Evolutionary conservation across 1,139 yeast genomes (phyloP), one percentile per base, ranked within the genome.

Genomic region (Suhomyces yuchorum): DNA sequence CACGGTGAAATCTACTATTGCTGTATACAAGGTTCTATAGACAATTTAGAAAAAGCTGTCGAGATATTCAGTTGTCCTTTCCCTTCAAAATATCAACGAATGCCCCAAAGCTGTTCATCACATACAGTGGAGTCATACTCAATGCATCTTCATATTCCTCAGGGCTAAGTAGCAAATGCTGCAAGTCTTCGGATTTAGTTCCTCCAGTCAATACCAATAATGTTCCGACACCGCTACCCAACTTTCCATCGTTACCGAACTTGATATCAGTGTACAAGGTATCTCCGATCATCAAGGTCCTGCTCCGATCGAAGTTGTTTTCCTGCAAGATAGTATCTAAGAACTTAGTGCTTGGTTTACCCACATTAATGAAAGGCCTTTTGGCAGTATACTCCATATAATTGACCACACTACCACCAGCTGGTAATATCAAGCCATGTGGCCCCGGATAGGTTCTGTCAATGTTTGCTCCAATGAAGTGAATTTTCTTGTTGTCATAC

Each of bases 351-450:
- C 74, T 67, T 11, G 78, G 78, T 54, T 73, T 73, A 4, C 78
- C 78, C 5, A 71, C 75, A 48, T 69, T 63, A 22, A 70, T 58
- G 44, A 63, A 70, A 1, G 66, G 65, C 36, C 77, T 50, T 34
- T 62, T 50, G 12, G 75, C 56, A 8, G 76, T 71, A 49, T 66
- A 69, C 45, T 63, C 61, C 75, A 73, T 70, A 54, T 55, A 66
- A 47, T 66, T 62, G n/a, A 73, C 77, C 44, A 72, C 67, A 49
- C 75, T 67, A 3, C 77, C 78, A 1, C 77, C 77, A 4, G 77
- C 77, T 7, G 77, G 77, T 41, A 73, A 57, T 1, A 63, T 63
- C 42, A 68, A 52, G 4, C 77, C 76, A 20, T 61, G 60, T 1
- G 73, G 72, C 0, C 75, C 77, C 0, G 78, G 77, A 49, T 70